Evolutionary conservation across 2,329 filamentous ascomycete species (phyloP).

Genomic region (Colletotrichum navitas): DNA sequence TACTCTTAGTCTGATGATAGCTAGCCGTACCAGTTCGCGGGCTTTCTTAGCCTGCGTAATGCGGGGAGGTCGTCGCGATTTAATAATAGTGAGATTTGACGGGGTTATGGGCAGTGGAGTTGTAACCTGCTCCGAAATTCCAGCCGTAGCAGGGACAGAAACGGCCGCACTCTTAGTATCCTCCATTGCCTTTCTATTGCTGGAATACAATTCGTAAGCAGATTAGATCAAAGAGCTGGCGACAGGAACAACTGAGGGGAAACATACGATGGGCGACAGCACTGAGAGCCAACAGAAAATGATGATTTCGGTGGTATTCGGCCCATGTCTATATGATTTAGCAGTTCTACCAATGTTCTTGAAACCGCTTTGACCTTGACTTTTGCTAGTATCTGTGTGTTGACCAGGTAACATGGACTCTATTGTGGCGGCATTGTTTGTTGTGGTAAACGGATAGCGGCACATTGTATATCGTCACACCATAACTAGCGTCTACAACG

Average conservation of each 20-base stretch:
- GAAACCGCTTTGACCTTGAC: not conserved
- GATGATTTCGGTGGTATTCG: not conserved
- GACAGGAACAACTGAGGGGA: not conserved
- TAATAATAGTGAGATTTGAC: not conserved
- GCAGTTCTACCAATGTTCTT: slow-evolving; percentile 12
- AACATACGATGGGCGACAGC: not conserved
- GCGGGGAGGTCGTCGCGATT: slow-evolving; percentile 15
- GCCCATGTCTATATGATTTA: not conserved
- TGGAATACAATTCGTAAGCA: not conserved
- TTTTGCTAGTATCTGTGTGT: not conserved
- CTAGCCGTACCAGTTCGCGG: slow-evolving; percentile 9
- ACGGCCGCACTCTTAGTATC: not conserved
- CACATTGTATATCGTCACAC: not conserved
- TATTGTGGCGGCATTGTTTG: not conserved
- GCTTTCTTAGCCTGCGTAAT: slow-evolving; percentile 14
- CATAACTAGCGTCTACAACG: not conserved
- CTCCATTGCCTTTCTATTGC: not conserved
- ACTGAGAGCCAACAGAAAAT: not conserved
- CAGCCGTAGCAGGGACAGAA: not conserved
- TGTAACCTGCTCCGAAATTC: not conserved
- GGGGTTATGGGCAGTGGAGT: not conserved
- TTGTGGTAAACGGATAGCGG: not conserved
- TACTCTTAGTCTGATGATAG: slow-evolving; percentile 14
- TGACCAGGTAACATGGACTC: not conserved
- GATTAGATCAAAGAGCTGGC: not conserved